These are phyloP conservation scores for Podosphaera fusca DNA, from an alignment of 2,329 filamentous ascomycete genomes.

Conservation along the genomic window DNA sequence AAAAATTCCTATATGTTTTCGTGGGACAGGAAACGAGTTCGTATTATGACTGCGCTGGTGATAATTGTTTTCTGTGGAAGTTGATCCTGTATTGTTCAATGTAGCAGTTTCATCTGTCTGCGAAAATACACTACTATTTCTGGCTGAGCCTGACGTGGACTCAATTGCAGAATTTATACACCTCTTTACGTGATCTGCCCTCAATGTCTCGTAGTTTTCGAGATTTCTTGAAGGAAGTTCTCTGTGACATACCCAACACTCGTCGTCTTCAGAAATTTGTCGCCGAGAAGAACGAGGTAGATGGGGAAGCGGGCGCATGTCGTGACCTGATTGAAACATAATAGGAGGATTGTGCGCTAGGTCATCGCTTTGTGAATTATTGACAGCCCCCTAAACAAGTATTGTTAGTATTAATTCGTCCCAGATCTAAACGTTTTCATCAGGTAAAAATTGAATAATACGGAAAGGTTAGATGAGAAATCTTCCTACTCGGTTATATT, in stretches of 20 bases:
- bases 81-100: neutral
- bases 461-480: no score
- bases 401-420: neutral
- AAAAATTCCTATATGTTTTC: slow-evolving; percentile 35
- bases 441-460: no score
- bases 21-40: slow-evolving; percentile 5
- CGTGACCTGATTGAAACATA: slow-evolving; percentile 4
- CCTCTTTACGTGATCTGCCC: slow-evolving; percentile 32
- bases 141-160: slow-evolving; percentile 3
- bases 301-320: neutral
- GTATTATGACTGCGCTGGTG: neutral
- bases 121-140: neutral
- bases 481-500: neutral
- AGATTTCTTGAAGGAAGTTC: slow-evolving; percentile 39
- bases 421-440: no score
- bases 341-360: slow-evolving; percentile 1
- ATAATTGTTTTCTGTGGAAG: neutral
- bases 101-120: neutral
- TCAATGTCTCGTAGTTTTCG: slow-evolving; percentile 28
- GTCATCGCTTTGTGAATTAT: neutral
- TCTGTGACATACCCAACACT: slow-evolving; percentile 53
- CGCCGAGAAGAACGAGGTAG: slow-evolving; percentile 7
- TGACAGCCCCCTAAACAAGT: neutral
- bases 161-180: slow-evolving; percentile 22
- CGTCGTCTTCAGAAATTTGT: slow-evolving; percentile 47